A percentile compares a stretch with the other conserved stretches of the same genome.
phyloP scores from a whole-genome alignment of 2,329 filamentous ascomycete species.

The Colletotrichum sublineola region DNA sequence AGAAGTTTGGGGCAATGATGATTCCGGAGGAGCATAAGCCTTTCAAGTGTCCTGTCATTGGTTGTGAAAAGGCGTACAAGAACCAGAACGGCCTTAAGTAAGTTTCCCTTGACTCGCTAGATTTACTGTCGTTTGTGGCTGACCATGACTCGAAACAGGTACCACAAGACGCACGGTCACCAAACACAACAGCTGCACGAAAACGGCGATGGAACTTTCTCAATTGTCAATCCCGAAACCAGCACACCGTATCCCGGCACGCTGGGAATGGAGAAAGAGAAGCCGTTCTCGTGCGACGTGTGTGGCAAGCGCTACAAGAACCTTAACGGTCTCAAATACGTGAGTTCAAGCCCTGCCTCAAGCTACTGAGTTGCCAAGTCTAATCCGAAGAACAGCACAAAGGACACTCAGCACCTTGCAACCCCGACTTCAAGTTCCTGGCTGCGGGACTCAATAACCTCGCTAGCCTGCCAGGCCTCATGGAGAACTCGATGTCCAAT shows the following conservation, averaged over 20 bases:
- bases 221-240: slow-evolving; percentile 96
- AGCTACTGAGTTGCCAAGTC: background rate
- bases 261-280: slow-evolving; percentile 99
- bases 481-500: slow-evolving; percentile 47
- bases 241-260: slow-evolving; percentile 95
- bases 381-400: slow-evolving; percentile 67
- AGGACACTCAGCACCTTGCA: slow-evolving; percentile 88
- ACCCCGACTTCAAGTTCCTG: slow-evolving; percentile 77
- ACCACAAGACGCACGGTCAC: slow-evolving; percentile 87
- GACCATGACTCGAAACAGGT: slow-evolving; percentile 56
- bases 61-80: slow-evolving; percentile 99
- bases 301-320: slow-evolving; percentile 99
- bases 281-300: slow-evolving; percentile 96
- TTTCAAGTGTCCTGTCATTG: slow-evolving; percentile 97
- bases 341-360: slow-evolving; percentile 56
- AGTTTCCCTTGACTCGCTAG: slow-evolving; percentile 47
- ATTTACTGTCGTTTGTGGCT: slow-evolving; percentile 20
- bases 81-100: slow-evolving; percentile 99
- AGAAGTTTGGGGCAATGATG: slow-evolving; percentile 71
- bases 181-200: slow-evolving; percentile 97
- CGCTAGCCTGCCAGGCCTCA: slow-evolving; percentile 45
- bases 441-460: slow-evolving; percentile 60
- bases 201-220: slow-evolving; percentile 97
- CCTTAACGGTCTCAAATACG: slow-evolving; percentile 96
- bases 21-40: slow-evolving; percentile 94